Conservation (phyloP, 148 eudicot genomes). For the Rhododendron ferrugineum region DNA sequence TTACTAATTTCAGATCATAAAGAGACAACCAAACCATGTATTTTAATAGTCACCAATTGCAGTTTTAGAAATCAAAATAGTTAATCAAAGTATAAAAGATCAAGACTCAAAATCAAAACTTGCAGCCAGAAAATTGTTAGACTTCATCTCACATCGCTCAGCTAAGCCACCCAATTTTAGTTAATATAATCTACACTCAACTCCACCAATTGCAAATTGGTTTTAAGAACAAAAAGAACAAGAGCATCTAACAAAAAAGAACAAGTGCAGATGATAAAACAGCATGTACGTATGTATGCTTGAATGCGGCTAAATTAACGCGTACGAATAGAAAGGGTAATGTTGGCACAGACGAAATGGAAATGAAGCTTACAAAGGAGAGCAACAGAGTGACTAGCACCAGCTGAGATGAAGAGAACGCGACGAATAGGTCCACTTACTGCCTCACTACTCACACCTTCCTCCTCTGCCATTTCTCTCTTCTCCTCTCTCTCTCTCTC, state of each 20-base stretch:
- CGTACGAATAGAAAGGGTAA: background rate
- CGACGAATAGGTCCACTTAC: slow-evolving; percentile 25
- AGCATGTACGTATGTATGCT: background rate
- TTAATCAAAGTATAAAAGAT: background rate
- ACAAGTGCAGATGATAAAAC: background rate
- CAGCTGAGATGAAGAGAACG: slow-evolving; percentile 75
- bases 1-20: background rate
- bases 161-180: too few relatives aligned
- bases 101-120: background rate
- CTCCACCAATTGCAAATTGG: background rate
- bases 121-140: background rate
- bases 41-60: background rate
- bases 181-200: background rate
- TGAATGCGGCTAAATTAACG: background rate
- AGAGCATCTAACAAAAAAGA: too few relatives aligned
- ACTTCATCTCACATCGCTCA: background rate
- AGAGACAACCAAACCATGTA: background rate
- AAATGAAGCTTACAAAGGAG: slow-evolving; percentile 57
- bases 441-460: slow-evolving; percentile 14
- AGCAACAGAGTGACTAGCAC: slow-evolving; percentile 92
- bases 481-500: slow-evolving; percentile 6
- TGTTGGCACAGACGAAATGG: background rate
- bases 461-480: slow-evolving; percentile 29
- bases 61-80: background rate
- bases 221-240: background rate